Base-by-base conservation (phyloP, 805 yeast genomes). In the Maudiozyma turicensis region DNA sequence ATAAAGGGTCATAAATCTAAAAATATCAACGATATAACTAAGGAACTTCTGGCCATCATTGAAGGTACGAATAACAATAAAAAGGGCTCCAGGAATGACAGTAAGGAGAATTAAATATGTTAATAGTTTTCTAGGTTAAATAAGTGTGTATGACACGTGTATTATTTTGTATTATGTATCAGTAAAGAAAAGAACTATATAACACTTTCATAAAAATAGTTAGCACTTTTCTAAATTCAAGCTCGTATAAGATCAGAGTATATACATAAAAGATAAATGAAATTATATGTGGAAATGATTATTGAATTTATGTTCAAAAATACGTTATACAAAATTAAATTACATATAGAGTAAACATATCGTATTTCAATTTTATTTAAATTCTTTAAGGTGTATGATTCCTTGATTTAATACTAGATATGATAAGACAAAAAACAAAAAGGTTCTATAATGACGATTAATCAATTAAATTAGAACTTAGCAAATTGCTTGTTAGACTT, bases 401-500 rank as follows among this genome's bases (percentile, higher is more conserved):
- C 28, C 28, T 30, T 10, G 15, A 33, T 41, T 41, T 41, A 41
- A 9, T 29, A 15, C 30, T 32, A 15, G 20, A 5, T n/a, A 28
- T 11, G 30, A 29, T 26, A 15, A 39, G 20, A 39, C 11, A 7
- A 39, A 39, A 10, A 39, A 14, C 29, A 39, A 10, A 26, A 26
- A 15, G 20, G 15, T 8, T 39, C 30, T 28, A 26, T 39, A 20
- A 39, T 8, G 20, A 20, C 5, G 20, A 29, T 39, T n/a, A 38
- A 38, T 14, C 32, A 20, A 13, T 44, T 43, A 28, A 49, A 66
- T 87, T 91, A 93, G 78, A 93, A 93, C 81, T 93, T 93, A 77
- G 89, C 68, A 83, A 93, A 93, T 80, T 87, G 88, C 86, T 93
- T 93, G 82, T 77, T 78, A 41, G 53, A 72, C 77, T 85, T 84